Base-by-base conservation (phyloP, 116 monocot species). In the Cymodocea nodosa region DNA sequence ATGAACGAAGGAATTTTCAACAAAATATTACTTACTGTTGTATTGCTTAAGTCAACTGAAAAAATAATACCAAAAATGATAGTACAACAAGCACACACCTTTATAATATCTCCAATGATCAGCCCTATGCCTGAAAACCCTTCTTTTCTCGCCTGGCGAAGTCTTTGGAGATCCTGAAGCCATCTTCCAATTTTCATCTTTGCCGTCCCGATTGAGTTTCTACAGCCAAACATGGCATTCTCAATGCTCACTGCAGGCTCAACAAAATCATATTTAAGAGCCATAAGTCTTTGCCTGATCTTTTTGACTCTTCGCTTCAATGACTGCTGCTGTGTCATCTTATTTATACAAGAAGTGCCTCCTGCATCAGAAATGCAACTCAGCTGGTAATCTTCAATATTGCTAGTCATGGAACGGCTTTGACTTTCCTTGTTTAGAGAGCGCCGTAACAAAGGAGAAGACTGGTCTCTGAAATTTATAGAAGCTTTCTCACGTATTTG, bases 401-500 rank as follows among this genome's bases (percentile, higher is more conserved):
- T 62, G 51, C 64, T 81, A 19, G 59, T n/a, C 35, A 54, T 59
- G 55, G 70, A 64, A 60, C 84, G 74, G 58, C 56, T 73, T 69
- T 71, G 84, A 34, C 75, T 68, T 3, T 94, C 94, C 67, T 81
- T 94, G 67, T 78, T 82, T 25, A 85, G 23, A 76, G 81, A 84
- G 37, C 90, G 95, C 0, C 87, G 85, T 39, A 85, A 71, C 39
- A 90, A 55, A 70, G 87, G 91, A 4, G 91, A 90, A 74, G 85
- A 80, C 37, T 91, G 90, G 57, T 97, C 95, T 75, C 87, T 85
- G 64, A 85, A 91, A 76, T 97, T 91, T 80, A 83, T 88, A 52
- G 95, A 90, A 63, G 95, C 95, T 76, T 69, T 90, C 72, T 97
- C 95, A 56, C 95, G 87, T 67, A 97, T 97, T 79, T 97, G 95